These are phyloP conservation scores for Rubia yunnanensis DNA, from an alignment of 257 asterid species.

Conservation along the genomic window DNA sequence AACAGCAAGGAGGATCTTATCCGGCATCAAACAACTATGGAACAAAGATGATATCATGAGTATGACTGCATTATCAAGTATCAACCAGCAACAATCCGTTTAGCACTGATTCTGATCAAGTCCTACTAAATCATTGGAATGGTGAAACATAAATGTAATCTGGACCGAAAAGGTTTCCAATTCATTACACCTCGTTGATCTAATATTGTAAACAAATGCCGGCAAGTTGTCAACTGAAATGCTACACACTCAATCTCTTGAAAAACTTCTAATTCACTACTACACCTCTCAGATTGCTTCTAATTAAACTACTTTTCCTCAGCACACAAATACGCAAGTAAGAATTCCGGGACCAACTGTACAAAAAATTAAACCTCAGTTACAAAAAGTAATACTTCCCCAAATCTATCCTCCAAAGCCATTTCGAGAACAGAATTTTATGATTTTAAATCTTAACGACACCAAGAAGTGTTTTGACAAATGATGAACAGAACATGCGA, in stretches of 20 bases:
- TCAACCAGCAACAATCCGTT: not conserved
- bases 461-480: not conserved
- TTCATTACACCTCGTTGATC: not conserved
- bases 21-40: not conserved
- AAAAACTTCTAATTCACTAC: not conserved
- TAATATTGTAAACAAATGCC: not conserved
- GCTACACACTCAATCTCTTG: not conserved
- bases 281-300: not conserved
- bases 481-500: not conserved
- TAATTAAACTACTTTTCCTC: no score
- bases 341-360: not conserved
- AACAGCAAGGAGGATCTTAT: not conserved
- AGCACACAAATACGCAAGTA: not conserved
- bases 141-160: not conserved
- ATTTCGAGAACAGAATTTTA: not conserved
- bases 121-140: no score
- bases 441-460: not conserved
- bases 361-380: not conserved
- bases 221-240: not conserved
- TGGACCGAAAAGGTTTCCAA: not conserved
- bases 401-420: not conserved
- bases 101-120: not conserved
- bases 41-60: not conserved
- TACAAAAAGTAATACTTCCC: not conserved
- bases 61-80: not conserved